Evolutionary conservation across 805 yeast genomes (phyloP).

Genomic region (Torulaspora franciscae): DNA sequence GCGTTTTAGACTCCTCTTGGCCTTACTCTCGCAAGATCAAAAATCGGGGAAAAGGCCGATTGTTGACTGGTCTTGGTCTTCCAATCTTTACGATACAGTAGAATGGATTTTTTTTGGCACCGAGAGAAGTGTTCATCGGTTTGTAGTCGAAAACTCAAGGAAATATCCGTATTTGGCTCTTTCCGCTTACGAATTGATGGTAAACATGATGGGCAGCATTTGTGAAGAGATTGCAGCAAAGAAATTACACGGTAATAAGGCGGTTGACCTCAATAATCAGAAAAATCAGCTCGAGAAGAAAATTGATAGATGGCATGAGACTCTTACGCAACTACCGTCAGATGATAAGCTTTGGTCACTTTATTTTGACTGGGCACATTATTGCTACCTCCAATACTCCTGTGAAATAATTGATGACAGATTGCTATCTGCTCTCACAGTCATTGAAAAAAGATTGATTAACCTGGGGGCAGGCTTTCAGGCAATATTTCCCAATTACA

Average conservation of each 20-base stretch:
- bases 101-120: constrained; percentile 31
- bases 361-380: constrained; percentile 47
- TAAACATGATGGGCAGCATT: constrained; percentile 39
- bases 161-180: constrained; percentile 24
- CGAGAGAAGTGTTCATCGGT: constrained; percentile 26
- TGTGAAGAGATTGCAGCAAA: constrained; percentile 31
- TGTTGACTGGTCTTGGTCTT: constrained; percentile 40
- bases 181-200: constrained; percentile 44
- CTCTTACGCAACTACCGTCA: constrained; percentile 32
- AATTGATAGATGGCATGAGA: constrained; percentile 45
- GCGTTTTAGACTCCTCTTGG: constrained; percentile 32
- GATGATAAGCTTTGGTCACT: constrained; percentile 21
- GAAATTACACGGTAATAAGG: constrained; percentile 32
- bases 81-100: constrained; percentile 34
- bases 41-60: constrained; percentile 31
- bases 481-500: constrained; percentile 53
- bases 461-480: constrained; percentile 11
- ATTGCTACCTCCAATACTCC: constrained; percentile 42
- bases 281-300: constrained; percentile 42
- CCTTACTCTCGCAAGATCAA: constrained; percentile 16
- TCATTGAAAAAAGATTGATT: constrained; percentile 21
- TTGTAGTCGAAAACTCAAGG: constrained; percentile 12
- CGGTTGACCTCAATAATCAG: constrained; percentile 37
- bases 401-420: constrained; percentile 36
- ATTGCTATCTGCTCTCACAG: constrained; percentile 27